Conservation (phyloP, 169 alveolate genomes). For the Cryptosporidium sp. region DNA sequence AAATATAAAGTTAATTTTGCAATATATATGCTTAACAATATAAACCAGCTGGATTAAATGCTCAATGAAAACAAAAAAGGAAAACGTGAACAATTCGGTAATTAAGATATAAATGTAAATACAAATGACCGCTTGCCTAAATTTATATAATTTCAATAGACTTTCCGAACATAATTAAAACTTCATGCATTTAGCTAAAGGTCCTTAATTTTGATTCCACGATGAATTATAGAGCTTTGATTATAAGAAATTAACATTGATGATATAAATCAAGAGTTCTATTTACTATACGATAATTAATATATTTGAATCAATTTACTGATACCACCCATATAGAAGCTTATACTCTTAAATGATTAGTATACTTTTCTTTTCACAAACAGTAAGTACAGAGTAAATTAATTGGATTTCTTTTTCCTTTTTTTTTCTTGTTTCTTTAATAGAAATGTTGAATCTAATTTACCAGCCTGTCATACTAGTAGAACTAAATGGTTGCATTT, state of each 20-base stretch:
- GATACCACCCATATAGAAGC: slow-evolving; percentile 36
- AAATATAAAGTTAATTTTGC: slow-evolving; percentile 3
- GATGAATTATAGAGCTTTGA: background rate
- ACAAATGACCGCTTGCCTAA: slow-evolving; percentile 1
- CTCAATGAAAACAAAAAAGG: background rate
- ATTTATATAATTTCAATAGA: background rate
- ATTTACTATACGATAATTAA: slow-evolving; percentile 12
- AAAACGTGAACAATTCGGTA: background rate
- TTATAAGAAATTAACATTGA: slow-evolving; percentile 1
- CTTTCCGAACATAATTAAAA: slow-evolving; percentile 6
- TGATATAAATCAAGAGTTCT: background rate
- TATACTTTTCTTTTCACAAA: slow-evolving; percentile 1
- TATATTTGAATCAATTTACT: slow-evolving; percentile 30
- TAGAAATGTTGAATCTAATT: background rate
- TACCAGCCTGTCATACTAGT: slow-evolving; percentile 77
- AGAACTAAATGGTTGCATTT: slow-evolving; percentile 73
- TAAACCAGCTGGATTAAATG: slow-evolving; percentile 1
- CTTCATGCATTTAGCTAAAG: slow-evolving; percentile 8
- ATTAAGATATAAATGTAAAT: slow-evolving; percentile 2
- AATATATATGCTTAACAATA: background rate
- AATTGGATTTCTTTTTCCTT: background rate
- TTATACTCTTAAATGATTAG: background rate
- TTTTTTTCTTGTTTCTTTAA: background rate
- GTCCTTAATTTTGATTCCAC: slow-evolving; percentile 5
- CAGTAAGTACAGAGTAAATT: slow-evolving; percentile 20